Evolutionary conservation across 805 yeast genomes (phyloP).

Genomic region (Myxozyma neglecta): DNA sequence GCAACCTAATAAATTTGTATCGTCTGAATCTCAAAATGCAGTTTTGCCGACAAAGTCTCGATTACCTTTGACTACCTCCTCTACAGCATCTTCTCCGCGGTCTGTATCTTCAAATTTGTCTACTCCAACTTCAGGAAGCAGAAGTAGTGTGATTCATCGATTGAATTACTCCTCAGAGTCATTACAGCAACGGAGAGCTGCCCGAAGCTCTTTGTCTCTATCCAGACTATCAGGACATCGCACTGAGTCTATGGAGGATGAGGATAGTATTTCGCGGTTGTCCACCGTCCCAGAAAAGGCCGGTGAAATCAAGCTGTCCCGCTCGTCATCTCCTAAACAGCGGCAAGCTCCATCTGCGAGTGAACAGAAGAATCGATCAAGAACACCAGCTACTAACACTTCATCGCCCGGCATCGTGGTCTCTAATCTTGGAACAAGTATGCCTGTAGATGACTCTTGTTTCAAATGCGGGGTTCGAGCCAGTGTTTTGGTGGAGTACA

Average conservation of each 20-base stretch:
- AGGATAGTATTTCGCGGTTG: neutral
- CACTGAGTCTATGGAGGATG: neutral
- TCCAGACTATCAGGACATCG: neutral
- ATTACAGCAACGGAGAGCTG: conserved; percentile 12
- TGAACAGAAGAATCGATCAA: neutral
- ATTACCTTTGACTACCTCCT: neutral
- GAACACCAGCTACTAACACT: neutral
- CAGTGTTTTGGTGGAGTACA: conserved; percentile 13
- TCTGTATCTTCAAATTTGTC: neutral
- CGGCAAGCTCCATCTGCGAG: neutral
- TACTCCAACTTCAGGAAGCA: neutral
- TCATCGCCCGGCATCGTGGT: neutral
- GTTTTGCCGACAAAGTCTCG: no score
- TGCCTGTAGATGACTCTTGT: conserved; percentile 11
- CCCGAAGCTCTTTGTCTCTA: conserved; percentile 2
- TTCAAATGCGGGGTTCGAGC: conserved; percentile 24
- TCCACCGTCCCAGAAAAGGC: neutral
- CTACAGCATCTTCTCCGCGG: neutral
- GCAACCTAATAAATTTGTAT: no score
- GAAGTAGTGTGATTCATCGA: neutral
- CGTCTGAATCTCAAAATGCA: no score
- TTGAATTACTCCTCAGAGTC: neutral
- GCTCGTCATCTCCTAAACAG: neutral
- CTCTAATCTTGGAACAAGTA: neutral
- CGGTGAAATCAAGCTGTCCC: neutral